These are phyloP conservation scores for Starmera amethionina DNA, from an alignment of 805 yeast species.

Conservation along the genomic window DNA sequence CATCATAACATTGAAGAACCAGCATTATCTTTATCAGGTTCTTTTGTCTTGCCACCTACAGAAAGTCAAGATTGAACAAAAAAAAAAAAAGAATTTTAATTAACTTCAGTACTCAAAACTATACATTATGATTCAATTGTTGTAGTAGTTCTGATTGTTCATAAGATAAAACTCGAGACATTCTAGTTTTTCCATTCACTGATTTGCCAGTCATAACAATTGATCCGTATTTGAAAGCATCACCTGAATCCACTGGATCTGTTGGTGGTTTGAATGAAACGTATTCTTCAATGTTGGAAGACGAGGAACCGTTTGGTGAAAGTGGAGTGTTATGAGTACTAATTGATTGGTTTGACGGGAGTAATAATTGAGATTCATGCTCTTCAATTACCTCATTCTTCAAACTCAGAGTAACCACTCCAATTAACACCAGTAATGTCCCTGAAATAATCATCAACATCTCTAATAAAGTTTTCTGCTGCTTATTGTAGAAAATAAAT, in stretches of 20 bases:
- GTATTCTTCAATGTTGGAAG: slow-evolving; percentile 12
- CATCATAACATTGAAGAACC: slow-evolving; percentile 83
- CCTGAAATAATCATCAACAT: slow-evolving; percentile 39
- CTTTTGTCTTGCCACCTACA: slow-evolving; percentile 63
- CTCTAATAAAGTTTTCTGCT: slow-evolving; percentile 24
- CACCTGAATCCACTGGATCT: slow-evolving; percentile 3
- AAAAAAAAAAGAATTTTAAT: neutral
- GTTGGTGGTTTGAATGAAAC: slow-evolving; percentile 32
- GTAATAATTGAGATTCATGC: no score
- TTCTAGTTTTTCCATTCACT: neutral
- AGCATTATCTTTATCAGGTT: slow-evolving; percentile 76
- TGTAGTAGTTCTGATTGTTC: slow-evolving; percentile 43
- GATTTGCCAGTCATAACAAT: no score
- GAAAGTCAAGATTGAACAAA: slow-evolving; percentile 20
- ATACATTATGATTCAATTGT: slow-evolving; percentile 25
- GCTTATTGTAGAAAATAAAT: slow-evolving; percentile 46
- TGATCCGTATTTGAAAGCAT: neutral
- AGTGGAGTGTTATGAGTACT: no score
- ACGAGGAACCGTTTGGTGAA: no score
- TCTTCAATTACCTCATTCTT: slow-evolving; percentile 6
- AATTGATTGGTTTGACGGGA: no score
- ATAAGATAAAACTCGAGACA: slow-evolving; percentile 33
- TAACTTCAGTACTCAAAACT: no score
- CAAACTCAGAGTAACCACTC: slow-evolving; percentile 62
- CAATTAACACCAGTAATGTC: slow-evolving; percentile 32